These are phyloP conservation scores for Pholiota microspora DNA, from an alignment of 768 basidiomycete species.

Conservation along the genomic window DNA sequence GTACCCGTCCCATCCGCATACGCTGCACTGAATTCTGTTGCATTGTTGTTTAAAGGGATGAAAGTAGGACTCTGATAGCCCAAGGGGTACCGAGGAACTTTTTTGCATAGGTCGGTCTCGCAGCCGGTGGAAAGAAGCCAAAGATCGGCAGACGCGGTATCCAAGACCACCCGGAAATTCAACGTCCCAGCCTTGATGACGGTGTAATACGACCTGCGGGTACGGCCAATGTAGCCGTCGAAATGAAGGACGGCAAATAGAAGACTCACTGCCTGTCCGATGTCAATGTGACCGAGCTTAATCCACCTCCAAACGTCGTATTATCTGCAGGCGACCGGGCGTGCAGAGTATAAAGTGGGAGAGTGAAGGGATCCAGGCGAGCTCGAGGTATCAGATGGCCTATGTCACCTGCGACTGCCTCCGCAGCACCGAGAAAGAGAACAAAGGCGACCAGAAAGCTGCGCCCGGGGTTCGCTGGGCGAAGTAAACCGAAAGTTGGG, in stretches of 20 bases:
- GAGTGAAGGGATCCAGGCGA: constrained; percentile 26
- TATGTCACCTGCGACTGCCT: constrained; percentile 9
- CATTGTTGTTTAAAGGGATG: constrained; percentile 55
- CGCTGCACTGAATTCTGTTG: constrained; percentile 53
- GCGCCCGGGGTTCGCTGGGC: neutral
- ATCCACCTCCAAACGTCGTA: constrained; percentile 32
- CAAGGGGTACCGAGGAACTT: constrained; percentile 70
- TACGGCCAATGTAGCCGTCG: neutral
- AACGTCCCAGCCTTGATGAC: constrained; percentile 60
- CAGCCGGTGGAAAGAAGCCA: constrained; percentile 73
- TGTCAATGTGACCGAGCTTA: constrained; percentile 43
- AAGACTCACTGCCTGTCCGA: constrained; percentile 42
- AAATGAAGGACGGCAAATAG: neutral
- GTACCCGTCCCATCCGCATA: constrained; percentile 72
- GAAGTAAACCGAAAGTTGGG: neutral
- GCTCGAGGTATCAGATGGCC: constrained; percentile 20
- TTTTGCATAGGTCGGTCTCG: constrained; percentile 48
- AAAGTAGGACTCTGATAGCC: constrained; percentile 67
- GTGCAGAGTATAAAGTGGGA: constrained; percentile 26
- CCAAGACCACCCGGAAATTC: constrained; percentile 66
- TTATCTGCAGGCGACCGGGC: constrained; percentile 25
- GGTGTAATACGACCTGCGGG: constrained; percentile 62
- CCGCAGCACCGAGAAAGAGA: constrained; percentile 13
- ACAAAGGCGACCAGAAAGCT: neutral
- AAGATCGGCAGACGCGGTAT: constrained; percentile 72